Evolutionary conservation across 768 basidiomycete genomes (phyloP), one percentile per base, ranked within the genome.

Genomic region (Collybia mongolica): DNA sequence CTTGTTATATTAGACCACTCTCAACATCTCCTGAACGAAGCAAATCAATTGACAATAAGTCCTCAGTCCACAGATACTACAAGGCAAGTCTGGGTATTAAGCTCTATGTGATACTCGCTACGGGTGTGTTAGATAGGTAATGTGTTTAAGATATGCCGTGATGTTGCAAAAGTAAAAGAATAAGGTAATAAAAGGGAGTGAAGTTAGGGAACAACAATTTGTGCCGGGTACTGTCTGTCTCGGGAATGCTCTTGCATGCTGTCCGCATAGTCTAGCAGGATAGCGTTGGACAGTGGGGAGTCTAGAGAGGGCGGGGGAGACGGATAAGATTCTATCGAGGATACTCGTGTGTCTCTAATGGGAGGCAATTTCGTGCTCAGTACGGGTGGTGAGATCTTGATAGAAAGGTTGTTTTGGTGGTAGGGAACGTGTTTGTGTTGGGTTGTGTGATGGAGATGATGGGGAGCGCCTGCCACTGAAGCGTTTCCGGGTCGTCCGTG

Each of bases 301-400:
- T 76, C 76, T 36, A 72, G 49, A 17, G 76, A 78, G 17, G 70
- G 65, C 39, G 76, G 77, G 1, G 77, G 77, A 0, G 77, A 76
- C 9, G 76, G 76, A 53, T 78, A 78, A 28, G 76, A 66, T 26
- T 58, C 60, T 20, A 55, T 47, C 19, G 60, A 55, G 17, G 57
- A 59, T 29, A 37, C 48, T 28, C 43, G 52, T 14, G 32, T 19
- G 11, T 43, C 51, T 8, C 44, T 37, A 11, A 26, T 39, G 15
- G 39, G 24, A 5, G 47, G 23, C 7, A 49, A 26, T 11, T 47
- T 52, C 23, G 39, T 52, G 22, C 55, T 50, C 5, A 49, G 24
- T 38, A 43, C 20, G 22, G 59, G 42, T 18, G 48, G 23, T 18
- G 49, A 49, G 26, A 56, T 56, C 36, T 60, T 55, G 23, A 52